Percentiles rank a stretch among this genome's conserved stretches.
Conservation (phyloP, 257 asterid genomes). For the Marsdenia floribunda region DNA sequence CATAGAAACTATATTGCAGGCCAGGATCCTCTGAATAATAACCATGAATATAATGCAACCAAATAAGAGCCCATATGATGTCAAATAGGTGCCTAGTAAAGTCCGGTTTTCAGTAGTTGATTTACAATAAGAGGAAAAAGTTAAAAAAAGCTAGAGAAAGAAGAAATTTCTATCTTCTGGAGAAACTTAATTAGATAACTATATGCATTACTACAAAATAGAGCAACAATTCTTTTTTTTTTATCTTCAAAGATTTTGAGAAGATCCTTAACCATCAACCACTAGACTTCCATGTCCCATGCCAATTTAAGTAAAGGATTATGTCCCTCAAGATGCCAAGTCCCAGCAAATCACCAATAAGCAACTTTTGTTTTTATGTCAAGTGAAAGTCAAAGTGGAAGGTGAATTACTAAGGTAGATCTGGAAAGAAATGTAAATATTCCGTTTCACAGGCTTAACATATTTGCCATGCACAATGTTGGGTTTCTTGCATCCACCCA, state of each 20-base stretch:
- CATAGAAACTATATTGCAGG: background rate
- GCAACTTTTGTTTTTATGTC: background rate
- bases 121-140: too few relatives aligned
- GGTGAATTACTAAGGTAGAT: background rate
- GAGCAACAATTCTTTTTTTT: background rate
- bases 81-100: background rate
- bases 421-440: background rate
- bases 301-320: background rate
- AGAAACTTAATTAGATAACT: background rate
- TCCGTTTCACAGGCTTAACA: background rate
- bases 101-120: background rate
- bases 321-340: background rate
- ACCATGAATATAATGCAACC: background rate
- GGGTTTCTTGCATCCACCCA: too few relatives aligned
- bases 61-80: too few relatives aligned
- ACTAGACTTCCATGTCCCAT: background rate
- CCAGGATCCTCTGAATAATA: constrained; percentile 1
- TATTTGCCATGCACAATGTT: background rate
- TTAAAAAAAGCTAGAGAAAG: too few relatives aligned
- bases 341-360: background rate
- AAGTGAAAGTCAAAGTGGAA: background rate
- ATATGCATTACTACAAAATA: background rate
- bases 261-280: background rate
- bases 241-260: background rate
- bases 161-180: background rate